Conservation (phyloP, 2,329 filamentous ascomycete genomes). For the Fusarium coicis region DNA sequence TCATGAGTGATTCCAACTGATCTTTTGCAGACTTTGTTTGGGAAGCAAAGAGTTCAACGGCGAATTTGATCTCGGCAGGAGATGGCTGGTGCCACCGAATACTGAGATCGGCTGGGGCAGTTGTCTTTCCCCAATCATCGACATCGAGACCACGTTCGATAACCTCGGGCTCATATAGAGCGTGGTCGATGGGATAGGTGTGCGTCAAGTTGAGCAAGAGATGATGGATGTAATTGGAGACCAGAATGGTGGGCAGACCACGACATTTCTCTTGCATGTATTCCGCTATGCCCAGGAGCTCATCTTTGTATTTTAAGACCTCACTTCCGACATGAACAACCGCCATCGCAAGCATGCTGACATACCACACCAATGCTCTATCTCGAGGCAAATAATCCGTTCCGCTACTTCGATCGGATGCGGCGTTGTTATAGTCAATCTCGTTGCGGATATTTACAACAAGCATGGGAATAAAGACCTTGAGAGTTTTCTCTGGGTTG, state of each 20-base stretch:
- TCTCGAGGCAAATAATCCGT: conserved; percentile 94
- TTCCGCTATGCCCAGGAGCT: conserved; percentile 88
- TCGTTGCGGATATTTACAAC: conserved; percentile 93
- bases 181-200: conserved; percentile 91
- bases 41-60: conserved; percentile 86
- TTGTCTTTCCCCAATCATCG: conserved; percentile 85
- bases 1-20: conserved; percentile 81
- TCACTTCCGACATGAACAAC: conserved; percentile 95
- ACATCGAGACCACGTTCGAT: conserved; percentile 77
- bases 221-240: conserved; percentile 98
- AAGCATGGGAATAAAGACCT: conserved; percentile 89
- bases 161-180: conserved; percentile 84
- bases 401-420: conserved; percentile 92
- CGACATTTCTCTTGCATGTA: conserved; percentile 98
- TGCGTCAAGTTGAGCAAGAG: conserved; percentile 93
- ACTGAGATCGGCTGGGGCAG: conserved; percentile 78
- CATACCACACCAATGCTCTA: conserved; percentile 92
- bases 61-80: conserved; percentile 84
- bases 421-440: conserved; percentile 96
- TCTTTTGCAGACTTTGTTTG: conserved; percentile 82
- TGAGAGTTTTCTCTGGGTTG: conserved; percentile 91
- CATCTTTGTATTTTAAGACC: conserved; percentile 87
- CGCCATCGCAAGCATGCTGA: conserved; percentile 97
- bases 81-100: conserved; percentile 93
- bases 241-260: conserved; percentile 92